phyloP scores from a whole-genome alignment of 1,139 yeast species.

The Suhomyces bribrorum region DNA sequence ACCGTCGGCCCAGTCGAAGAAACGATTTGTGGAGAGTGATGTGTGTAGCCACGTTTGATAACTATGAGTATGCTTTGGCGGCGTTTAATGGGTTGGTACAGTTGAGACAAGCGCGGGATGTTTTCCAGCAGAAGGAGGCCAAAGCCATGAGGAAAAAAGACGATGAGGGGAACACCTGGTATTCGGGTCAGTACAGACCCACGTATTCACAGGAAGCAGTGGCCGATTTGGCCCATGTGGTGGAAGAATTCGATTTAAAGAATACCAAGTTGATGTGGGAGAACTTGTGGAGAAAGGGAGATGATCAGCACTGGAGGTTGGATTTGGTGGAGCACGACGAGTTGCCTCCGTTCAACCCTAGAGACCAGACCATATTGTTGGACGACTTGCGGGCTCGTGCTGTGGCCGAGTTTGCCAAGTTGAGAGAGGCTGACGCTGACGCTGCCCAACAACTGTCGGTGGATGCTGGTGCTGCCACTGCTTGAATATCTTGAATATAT shows the following conservation, averaged over 20 bases:
- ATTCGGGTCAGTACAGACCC: constrained; percentile 83
- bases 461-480: constrained; percentile 11
- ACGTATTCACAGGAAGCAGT: constrained; percentile 90
- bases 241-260: constrained; percentile 58
- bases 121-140: constrained; percentile 58
- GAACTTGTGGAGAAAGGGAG: constrained; percentile 83
- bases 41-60: constrained; percentile 76
- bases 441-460: constrained; percentile 10
- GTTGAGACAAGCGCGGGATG: constrained; percentile 72
- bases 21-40: constrained; percentile 88
- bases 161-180: constrained; percentile 82
- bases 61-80: constrained; percentile 66
- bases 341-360: constrained; percentile 62
- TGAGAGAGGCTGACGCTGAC: constrained; percentile 19
- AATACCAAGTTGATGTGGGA: constrained; percentile 73
- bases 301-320: constrained; percentile 60
- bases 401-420: constrained; percentile 33
- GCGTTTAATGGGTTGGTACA: constrained; percentile 76
- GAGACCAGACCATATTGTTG: constrained; percentile 64
- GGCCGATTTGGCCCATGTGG: constrained; percentile 75
- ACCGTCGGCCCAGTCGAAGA: constrained; percentile 75
- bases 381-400: constrained; percentile 55
- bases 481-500: constrained; percentile 13
- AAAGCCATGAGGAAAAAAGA: constrained; percentile 69
- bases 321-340: constrained; percentile 58